Evolutionary conservation across 192 early-diverging fungal genomes (phyloP), one percentile per base, ranked within the genome.

Genomic region (Umbelopsis isabellina): DNA sequence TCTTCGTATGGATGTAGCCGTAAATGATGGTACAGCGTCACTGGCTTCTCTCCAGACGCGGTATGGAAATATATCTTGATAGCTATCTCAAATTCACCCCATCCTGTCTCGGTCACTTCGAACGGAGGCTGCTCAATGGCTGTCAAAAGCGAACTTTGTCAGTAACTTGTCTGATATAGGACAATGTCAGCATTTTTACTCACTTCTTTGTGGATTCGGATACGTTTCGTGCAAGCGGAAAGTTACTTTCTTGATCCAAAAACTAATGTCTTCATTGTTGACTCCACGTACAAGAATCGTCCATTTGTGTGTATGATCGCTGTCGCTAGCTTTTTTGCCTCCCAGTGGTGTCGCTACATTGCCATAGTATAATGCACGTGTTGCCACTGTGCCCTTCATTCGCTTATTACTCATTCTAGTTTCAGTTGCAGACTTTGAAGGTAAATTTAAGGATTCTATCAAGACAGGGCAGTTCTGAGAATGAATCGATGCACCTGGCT

Each of bases 221-320:
- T 97, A 99, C 5, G 92, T 95, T 73, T 99, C 98, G 76, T 99
- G 98, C 23, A 99, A 86, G 73, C 95, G 95, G 81, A 99, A 97
- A 51, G 86, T 84, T 13, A 99, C 98, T 74, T 92, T 91, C 78
- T 91, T 90, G 65, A 99, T 86, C 69, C 90, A 93, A 52, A 87
- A 88, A 16, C 91, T 87, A 44, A 97, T 82, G 68, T 98, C 96
- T 76, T 97, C 92, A 65, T 89, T 91, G 74, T 95, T 90, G 25
- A 92, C 75, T 6, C 94, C 94, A 15, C 90, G 84, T 16, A 99
- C 86, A 53, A 89, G 94, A 6, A 99, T 90, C 0, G 91, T 95
- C 97, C 97, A 99, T 72, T 90, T 89, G 84, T 99, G 97, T 15
- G 97, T 98, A 72, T 99, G 96, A 51, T 92, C 89, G 1, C 90